Evolutionary conservation across 2,329 filamentous ascomycete genomes (phyloP), one percentile per base, ranked within the genome.

Genomic region (Torrubiella hemipterigena): DNA sequence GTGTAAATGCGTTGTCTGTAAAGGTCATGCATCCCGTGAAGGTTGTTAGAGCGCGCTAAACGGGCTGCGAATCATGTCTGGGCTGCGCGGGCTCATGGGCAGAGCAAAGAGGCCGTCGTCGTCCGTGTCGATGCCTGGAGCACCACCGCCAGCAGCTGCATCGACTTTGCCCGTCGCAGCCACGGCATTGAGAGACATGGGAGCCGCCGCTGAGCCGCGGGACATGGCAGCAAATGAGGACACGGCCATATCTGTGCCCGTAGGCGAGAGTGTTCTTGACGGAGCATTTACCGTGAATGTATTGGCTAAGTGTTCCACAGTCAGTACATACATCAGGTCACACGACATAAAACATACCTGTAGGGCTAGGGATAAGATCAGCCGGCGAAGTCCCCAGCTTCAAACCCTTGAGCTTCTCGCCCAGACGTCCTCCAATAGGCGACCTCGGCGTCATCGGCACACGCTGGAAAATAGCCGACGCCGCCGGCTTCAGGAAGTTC

Each of bases 41-140:
- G n/a, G 7, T 12, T n/a, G 23, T 18, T 41, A 57, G 33, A 70
- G 39, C 17, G 71, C 56, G 43, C 69, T 74, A 48, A 94, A 95
- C 0, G 85, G 86, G 48, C 82, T 87, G 44, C 77, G 82, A 32
- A 77, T 75, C 65, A 91, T 85, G 43, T 93, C 85, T 0, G 86
- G 86, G 45, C 82, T 87, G 30, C 86, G 67, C 2, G 86, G 86
- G 46, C 82, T 89, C 58, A 94, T 74, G 2, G 84, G 85, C 31
- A 93, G 68, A 1, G 85, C 86, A 49, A 95, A 95, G 3, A 94
- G 64, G 24, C 82, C 87, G 36, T 93, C 85, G 26, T 47, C 40
- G 17, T 44, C 42, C 9, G 42, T 41, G n/a, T n/a, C n/a, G n/a
- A n/a, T n/a, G n/a, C n/a, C n/a, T n/a, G n/a, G n/a, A n/a, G n/a